A percentile compares a stretch with the other conserved stretches of the same genome.
These are phyloP conservation scores for Aphanoascus verrucosus DNA, from an alignment of 2,329 filamentous ascomycete species.

Conservation along the genomic window DNA sequence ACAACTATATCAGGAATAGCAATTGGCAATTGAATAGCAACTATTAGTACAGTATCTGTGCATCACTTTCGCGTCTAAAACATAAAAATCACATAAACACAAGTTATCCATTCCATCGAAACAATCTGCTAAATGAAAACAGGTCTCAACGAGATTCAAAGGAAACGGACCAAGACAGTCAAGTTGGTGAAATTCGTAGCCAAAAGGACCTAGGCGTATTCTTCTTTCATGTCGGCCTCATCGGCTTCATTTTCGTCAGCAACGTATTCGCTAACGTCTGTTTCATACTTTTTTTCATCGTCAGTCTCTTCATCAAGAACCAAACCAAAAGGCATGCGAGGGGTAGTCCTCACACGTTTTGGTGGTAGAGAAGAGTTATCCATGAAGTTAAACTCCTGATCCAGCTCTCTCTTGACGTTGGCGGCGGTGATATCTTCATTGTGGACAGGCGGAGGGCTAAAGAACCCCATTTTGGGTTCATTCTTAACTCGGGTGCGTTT, in stretches of 20 bases:
- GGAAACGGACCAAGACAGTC: too few relatives aligned
- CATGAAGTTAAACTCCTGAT: conserved; percentile 3
- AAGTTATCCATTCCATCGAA: too few relatives aligned
- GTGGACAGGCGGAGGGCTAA: not conserved
- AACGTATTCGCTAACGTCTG: conserved; percentile 12
- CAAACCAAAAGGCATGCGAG: conserved; percentile 16
- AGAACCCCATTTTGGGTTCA: not conserved
- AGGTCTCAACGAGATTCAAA: too few relatives aligned
- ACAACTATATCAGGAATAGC: too few relatives aligned
- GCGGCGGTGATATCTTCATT: not conserved
- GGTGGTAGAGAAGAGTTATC: conserved; percentile 4
- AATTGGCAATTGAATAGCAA: too few relatives aligned
- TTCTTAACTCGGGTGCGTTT: conserved; percentile 7
- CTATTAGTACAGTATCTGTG: too few relatives aligned
- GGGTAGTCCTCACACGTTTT: conserved; percentile 19
- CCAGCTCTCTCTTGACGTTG: not conserved
- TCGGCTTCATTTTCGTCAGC: conserved; percentile 4
- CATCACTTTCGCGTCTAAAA: too few relatives aligned
- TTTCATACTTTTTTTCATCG: conserved; percentile 13
- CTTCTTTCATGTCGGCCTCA: not conserved
- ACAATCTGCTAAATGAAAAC: too few relatives aligned
- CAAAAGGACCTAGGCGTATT: not conserved
- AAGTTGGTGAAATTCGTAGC: not conserved
- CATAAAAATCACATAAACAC: too few relatives aligned
- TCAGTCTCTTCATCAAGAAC: conserved; percentile 15